Evolutionary conservation across 192 early-diverging fungal genomes (phyloP).

Genomic region (Rhizophagus sp.): DNA sequence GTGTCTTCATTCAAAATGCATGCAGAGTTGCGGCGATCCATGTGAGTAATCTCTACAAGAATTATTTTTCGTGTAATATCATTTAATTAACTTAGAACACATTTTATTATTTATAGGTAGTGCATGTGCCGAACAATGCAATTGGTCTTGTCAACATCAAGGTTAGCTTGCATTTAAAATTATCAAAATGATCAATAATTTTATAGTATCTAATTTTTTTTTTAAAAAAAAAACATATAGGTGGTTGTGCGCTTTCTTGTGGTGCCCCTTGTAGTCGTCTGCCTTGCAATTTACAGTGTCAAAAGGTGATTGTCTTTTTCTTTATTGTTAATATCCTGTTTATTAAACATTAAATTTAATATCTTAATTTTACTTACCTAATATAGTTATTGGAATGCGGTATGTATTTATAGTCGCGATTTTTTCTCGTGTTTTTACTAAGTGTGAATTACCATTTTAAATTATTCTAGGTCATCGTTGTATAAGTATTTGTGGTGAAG

Average conservation of each 20-base stretch:
- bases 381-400: neutral
- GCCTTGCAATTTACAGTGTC: conserved; percentile 57
- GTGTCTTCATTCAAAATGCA: neutral
- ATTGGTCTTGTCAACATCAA: conserved; percentile 54
- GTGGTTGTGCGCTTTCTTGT: neutral
- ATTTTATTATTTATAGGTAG: neutral
- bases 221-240: neutral
- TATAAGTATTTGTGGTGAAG: conserved; percentile 48
- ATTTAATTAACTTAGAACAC: neutral
- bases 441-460: neutral
- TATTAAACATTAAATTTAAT: neutral
- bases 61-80: neutral
- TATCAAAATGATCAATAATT: conserved; percentile 25
- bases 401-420: neutral
- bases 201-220: neutral
- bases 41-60: neutral
- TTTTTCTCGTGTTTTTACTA: neutral
- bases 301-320: conserved; percentile 10
- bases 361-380: neutral
- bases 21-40: neutral
- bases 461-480: conserved; percentile 52
- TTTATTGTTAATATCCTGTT: neutral
- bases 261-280: conserved; percentile 50
- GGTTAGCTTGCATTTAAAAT: conserved; percentile 35
- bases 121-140: conserved; percentile 34